A percentile compares a stretch with the other conserved stretches of the same genome.
Conservation (phyloP, 352 stramenopile genomes). For the Phytophthora foliorum region DNA sequence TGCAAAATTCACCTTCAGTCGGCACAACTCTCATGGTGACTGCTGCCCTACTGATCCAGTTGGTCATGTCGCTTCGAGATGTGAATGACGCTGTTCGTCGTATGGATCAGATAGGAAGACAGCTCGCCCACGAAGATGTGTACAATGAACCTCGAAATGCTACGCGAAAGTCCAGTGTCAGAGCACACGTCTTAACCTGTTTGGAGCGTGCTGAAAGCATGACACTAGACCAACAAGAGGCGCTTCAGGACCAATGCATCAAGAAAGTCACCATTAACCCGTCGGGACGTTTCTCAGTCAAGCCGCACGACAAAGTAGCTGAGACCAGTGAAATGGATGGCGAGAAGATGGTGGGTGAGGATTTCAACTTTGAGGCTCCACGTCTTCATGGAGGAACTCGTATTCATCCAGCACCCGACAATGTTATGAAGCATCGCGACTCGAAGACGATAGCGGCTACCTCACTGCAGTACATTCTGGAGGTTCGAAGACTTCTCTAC, state of each 20-base stretch:
- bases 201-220: conserved; percentile 22
- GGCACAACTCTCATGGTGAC: conserved; percentile 31
- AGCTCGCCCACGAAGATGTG: conserved; percentile 15
- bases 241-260: background rate
- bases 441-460: conserved; percentile 1
- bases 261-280: background rate
- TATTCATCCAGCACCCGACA: conserved; percentile 15
- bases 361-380: conserved; percentile 15
- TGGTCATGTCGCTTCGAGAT: conserved; percentile 26
- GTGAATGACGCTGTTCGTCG: conserved; percentile 14
- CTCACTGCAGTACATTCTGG: conserved; percentile 11
- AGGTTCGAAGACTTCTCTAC: conserved; percentile 35
- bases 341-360: background rate
- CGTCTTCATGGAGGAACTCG: background rate
- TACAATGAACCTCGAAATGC: conserved; percentile 5
- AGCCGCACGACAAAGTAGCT: background rate
- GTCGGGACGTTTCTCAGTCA: background rate
- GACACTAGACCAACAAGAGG: conserved; percentile 13
- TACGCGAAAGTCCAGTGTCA: conserved; percentile 13
- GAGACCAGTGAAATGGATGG: background rate
- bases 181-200: conserved; percentile 3
- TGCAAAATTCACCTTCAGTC: conserved; percentile 35
- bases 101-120: conserved; percentile 12
- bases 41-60: conserved; percentile 10
- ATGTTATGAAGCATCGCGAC: background rate